phyloP scores from a whole-genome alignment of 2,329 filamentous ascomycete species.

The Exserohilum turcica region DNA sequence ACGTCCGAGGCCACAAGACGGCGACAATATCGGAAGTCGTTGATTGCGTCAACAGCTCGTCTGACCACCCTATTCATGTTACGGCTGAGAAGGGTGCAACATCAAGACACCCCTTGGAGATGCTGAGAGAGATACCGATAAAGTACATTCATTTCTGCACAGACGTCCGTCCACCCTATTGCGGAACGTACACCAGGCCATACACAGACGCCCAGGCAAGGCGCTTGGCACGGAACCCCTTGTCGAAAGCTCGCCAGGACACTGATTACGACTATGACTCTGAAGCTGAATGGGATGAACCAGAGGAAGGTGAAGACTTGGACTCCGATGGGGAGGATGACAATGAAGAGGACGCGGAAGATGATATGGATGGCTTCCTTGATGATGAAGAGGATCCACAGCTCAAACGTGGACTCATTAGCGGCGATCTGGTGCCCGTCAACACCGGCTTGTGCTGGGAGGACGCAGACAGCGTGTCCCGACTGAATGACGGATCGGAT shows the following conservation, averaged over 20 bases:
- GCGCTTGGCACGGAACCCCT: constrained; percentile 60
- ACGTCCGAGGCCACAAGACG: constrained; percentile 23
- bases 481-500: constrained; percentile 52
- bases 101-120: constrained; percentile 42
- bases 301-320: constrained; percentile 71
- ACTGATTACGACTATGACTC: constrained; percentile 85
- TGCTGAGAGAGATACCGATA: constrained; percentile 63
- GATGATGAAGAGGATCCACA: constrained; percentile 75
- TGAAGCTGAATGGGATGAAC: constrained; percentile 82
- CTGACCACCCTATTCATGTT: constrained; percentile 51
- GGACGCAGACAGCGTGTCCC: constrained; percentile 52
- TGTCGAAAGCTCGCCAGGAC: constrained; percentile 61
- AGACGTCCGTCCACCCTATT: constrained; percentile 70
- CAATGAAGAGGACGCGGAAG: constrained; percentile 74
- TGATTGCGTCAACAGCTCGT: constrained; percentile 52
- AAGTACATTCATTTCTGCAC: constrained; percentile 67
- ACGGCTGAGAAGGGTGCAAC: constrained; percentile 41
- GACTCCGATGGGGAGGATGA: constrained; percentile 69
- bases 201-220: constrained; percentile 53
- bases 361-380: constrained; percentile 87
- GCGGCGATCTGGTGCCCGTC: constrained; percentile 73
- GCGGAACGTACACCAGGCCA: constrained; percentile 71
- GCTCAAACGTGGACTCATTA: constrained; percentile 63
- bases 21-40: constrained; percentile 46
- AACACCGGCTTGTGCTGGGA: constrained; percentile 87